Base-by-base conservation (phyloP, 2,329 filamentous ascomycete genomes). In the Sarocladium strictum region DNA sequence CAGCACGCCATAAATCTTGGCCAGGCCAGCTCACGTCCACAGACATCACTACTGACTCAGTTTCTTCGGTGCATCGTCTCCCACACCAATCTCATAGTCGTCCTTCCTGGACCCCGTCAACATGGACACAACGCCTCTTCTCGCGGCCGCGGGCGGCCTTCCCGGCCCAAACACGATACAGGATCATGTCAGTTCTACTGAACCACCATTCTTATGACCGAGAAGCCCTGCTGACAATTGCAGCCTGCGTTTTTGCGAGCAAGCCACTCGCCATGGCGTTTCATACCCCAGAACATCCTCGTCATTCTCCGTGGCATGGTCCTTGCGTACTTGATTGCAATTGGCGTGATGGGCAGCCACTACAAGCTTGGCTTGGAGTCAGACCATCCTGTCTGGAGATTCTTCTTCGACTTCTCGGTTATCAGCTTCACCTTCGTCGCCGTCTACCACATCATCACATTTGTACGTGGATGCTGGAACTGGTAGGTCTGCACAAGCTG, bases 161-260 rank as follows among this genome's bases (percentile, higher is more conserved):
- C 65, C 69, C 17, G 63, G 65, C 12, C 62, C 63, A n/a, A 63
- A 63, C 27, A 56, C 62, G n/a, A 56, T 70, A 60, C 67, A 67
- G 53, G 69, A 72, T 43, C 69, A 72, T 60, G 69, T 69, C 50
- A 62, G 65, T 54, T 12, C 24, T 11, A n/a, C 1, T 40, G 21
- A 21, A 17, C 17, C 3, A 21, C 1, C 27, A 2, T 15, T 14
- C n/a, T 11, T 2, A 10, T 19, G 14, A 11, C 1, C 12, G 35
- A 2, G 7, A 17, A 11, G 2, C 9, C 33, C 40, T 45, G 32
- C 61, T 67, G 35, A 64, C 53, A 12, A n/a, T 0, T 15, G 38
- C 45, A 80, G 77, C 74, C 77, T 26, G 74, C 78, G 14, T 79
- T 77, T 55, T 69, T 79, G 14, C 74, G 76, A 61, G 75, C 72